A percentile compares a stretch with the other conserved stretches of the same genome.
Evolutionary conservation across 1,284 basidiomycete species (phyloP).

Genomic region (Leccinum pachyderme): DNA sequence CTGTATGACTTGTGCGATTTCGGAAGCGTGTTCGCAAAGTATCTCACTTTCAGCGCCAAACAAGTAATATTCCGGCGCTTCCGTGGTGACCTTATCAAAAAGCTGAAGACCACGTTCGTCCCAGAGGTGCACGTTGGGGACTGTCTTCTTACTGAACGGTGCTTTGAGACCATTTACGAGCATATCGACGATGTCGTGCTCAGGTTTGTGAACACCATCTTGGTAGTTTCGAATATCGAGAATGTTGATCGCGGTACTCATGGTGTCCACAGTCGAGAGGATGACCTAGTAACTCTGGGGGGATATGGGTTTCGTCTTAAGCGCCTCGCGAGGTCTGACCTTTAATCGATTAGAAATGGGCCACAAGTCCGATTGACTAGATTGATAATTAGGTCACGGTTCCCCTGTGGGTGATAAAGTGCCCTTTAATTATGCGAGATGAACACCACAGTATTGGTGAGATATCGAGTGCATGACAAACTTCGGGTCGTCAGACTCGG

Average conservation of each 20-base stretch:
- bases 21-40: conserved; percentile 57
- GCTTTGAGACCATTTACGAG: conserved; percentile 56
- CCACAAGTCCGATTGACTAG: no score
- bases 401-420: not conserved
- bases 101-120: conserved; percentile 80
- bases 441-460: no score
- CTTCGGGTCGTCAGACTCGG: no score
- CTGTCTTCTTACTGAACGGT: conserved; percentile 54
- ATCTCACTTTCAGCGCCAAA: conserved; percentile 78
- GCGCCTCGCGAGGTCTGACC: not conserved
- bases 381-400: no score
- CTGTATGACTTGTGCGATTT: conserved; percentile 76
- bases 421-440: no score
- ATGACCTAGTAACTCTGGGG: not conserved
- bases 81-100: conserved; percentile 82
- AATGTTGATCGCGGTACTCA: conserved; percentile 18
- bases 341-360: not conserved
- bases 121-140: conserved; percentile 88
- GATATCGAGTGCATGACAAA: no score
- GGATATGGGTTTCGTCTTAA: not conserved
- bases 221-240: conserved; percentile 26
- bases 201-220: not conserved
- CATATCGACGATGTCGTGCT: conserved; percentile 41
- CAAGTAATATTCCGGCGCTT: conserved; percentile 86
- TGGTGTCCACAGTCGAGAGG: conserved; percentile 21